phyloP scores from a whole-genome alignment of 345 rosid species.

The Salix purpurea region DNA sequence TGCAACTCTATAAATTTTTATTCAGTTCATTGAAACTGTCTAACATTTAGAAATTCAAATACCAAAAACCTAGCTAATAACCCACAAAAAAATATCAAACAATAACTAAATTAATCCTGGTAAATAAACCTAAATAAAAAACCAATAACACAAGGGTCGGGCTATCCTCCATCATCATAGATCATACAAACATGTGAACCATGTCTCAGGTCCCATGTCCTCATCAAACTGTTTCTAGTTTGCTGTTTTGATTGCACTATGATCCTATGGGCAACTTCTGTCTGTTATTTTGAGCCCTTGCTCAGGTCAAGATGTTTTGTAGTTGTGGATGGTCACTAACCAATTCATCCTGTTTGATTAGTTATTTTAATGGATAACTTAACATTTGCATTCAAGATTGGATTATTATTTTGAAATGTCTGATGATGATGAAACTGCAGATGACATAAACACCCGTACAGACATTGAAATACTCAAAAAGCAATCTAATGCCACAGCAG shows the following conservation, averaged over 20 bases:
- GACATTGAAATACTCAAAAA: slow-evolving; percentile 15
- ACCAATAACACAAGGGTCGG: no score
- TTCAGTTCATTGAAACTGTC: no score
- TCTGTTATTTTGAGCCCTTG: neutral
- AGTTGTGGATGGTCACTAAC: neutral
- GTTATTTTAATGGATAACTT: neutral
- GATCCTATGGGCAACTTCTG: neutral
- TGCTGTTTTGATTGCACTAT: neutral
- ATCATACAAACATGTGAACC: no score
- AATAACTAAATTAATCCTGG: no score
- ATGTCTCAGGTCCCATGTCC: no score
- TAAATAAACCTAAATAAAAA: no score
- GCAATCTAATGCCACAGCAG: slow-evolving; percentile 10
- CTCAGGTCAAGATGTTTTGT: neutral
- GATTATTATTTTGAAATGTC: slow-evolving; percentile 1
- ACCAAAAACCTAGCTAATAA: no score
- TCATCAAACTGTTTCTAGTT: neutral
- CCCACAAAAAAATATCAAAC: no score
- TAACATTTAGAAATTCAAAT: no score
- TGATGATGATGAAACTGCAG: slow-evolving; percentile 43
- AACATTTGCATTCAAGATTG: neutral
- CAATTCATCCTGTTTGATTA: neutral
- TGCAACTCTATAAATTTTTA: no score
- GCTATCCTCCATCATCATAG: no score
- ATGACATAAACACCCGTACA: slow-evolving; percentile 20